Conservation (phyloP, 371 early-diverging fungal species). For the Apophysomyces variabilis region DNA sequence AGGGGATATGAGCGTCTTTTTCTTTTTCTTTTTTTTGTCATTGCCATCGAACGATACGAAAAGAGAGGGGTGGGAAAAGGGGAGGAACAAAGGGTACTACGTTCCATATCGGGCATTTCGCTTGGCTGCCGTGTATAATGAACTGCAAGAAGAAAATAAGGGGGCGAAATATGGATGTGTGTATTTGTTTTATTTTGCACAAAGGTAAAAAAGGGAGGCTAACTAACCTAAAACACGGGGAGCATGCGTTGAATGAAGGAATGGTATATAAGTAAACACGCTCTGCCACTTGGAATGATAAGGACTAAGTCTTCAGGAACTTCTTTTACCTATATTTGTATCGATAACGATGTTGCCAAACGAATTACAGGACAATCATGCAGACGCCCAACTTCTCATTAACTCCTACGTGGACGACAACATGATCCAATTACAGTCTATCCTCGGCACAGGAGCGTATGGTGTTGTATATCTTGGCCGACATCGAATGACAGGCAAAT, state of each 20-base stretch:
- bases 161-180: neutral
- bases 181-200: neutral
- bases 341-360: neutral
- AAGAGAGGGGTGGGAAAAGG: neutral
- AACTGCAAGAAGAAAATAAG: neutral
- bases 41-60: neutral
- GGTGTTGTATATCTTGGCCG: slow-evolving; percentile 69
- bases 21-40: neutral
- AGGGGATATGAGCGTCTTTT: neutral
- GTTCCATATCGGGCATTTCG: neutral
- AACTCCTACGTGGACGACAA: slow-evolving; percentile 38
- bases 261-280: neutral
- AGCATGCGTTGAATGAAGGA: neutral
- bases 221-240: neutral
- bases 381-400: slow-evolving; percentile 26
- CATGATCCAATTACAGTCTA: slow-evolving; percentile 41
- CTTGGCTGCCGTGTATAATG: neutral
- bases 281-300: neutral
- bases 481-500: slow-evolving; percentile 38
- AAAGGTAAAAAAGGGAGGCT: neutral
- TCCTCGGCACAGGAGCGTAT: slow-evolving; percentile 76
- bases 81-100: neutral
- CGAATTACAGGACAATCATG: neutral
- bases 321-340: neutral
- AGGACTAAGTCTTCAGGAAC: neutral